These are phyloP conservation scores for Cladosporium austrohemisphaericum DNA, from an alignment of 2,329 filamentous ascomycete genomes.

Conservation along the genomic window DNA sequence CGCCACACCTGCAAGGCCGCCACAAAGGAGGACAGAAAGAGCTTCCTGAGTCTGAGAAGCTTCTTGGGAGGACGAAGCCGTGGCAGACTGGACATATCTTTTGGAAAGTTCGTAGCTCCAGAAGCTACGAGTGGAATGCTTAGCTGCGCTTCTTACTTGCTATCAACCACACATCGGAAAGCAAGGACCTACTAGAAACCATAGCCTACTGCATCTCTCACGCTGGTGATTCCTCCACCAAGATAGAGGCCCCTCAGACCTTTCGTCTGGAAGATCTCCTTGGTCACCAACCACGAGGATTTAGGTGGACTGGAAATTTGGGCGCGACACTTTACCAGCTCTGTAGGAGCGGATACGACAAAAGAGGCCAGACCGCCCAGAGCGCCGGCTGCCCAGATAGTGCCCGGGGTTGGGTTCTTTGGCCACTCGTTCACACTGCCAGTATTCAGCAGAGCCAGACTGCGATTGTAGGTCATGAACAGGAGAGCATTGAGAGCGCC, in stretches of 20 bases:
- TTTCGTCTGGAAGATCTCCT: constrained; percentile 33
- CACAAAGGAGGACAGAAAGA: constrained; percentile 61
- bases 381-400: constrained; percentile 69
- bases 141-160: not conserved
- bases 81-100: constrained; percentile 46
- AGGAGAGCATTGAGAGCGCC: constrained; percentile 87
- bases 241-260: constrained; percentile 70
- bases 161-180: not conserved
- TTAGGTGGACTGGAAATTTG: constrained; percentile 55
- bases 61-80: constrained; percentile 37
- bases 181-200: constrained; percentile 69
- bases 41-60: constrained; percentile 39
- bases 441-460: constrained; percentile 59
- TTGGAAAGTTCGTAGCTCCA: constrained; percentile 83
- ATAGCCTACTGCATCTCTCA: constrained; percentile 87
- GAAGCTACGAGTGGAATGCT: constrained; percentile 51
- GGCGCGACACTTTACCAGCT: constrained; percentile 84
- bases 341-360: constrained; percentile 80
- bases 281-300: constrained; percentile 29
- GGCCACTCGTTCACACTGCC: constrained; percentile 17
- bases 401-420: constrained; percentile 22
- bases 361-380: constrained; percentile 80
- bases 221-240: constrained; percentile 74
- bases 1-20: constrained; percentile 79
- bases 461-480: constrained; percentile 86